Evolutionary conservation across 2,329 filamentous ascomycete genomes (phyloP).

Genomic region (Capronia americana): DNA sequence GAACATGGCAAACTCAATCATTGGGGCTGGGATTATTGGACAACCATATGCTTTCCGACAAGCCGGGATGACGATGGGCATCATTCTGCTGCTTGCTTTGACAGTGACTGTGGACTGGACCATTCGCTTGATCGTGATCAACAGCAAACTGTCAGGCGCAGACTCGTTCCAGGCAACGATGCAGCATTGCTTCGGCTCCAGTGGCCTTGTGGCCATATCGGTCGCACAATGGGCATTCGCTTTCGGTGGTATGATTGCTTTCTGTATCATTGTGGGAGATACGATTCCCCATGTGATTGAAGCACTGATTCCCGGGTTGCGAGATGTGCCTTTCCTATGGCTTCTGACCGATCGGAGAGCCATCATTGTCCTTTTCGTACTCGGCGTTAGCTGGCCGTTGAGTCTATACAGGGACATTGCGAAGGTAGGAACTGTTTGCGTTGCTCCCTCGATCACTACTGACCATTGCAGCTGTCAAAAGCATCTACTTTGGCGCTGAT

Average conservation of each 20-base stretch:
- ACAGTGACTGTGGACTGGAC: conserved; percentile 96
- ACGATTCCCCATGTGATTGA: conserved; percentile 89
- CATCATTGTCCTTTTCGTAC: conserved; percentile 84
- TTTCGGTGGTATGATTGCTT: conserved; percentile 98
- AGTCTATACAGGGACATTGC: conserved; percentile 96
- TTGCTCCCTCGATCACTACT: conserved; percentile 37
- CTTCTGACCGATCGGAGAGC: conserved; percentile 80
- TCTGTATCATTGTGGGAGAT: conserved; percentile 96
- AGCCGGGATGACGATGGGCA: conserved; percentile 82
- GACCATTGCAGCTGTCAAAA: conserved; percentile 77
- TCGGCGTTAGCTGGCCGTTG: conserved; percentile 87
- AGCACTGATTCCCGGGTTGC: conserved; percentile 79
- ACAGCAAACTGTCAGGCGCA: conserved; percentile 93
- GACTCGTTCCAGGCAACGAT: conserved; percentile 96
- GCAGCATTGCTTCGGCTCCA: conserved; percentile 89
- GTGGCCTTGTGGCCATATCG: conserved; percentile 86
- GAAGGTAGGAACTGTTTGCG: conserved; percentile 65
- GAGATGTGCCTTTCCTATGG: conserved; percentile 76
- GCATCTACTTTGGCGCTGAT: conserved; percentile 90
- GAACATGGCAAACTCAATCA: conserved; percentile 99
- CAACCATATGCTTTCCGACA: conserved; percentile 97
- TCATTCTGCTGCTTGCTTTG: conserved; percentile 76
- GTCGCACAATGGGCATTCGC: conserved; percentile 98
- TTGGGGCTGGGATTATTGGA: conserved; percentile 75
- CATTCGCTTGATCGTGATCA: conserved; percentile 94